Evolutionary conservation across 805 yeast genomes (phyloP).

Genomic region (Hanseniaspora clermontiae): DNA sequence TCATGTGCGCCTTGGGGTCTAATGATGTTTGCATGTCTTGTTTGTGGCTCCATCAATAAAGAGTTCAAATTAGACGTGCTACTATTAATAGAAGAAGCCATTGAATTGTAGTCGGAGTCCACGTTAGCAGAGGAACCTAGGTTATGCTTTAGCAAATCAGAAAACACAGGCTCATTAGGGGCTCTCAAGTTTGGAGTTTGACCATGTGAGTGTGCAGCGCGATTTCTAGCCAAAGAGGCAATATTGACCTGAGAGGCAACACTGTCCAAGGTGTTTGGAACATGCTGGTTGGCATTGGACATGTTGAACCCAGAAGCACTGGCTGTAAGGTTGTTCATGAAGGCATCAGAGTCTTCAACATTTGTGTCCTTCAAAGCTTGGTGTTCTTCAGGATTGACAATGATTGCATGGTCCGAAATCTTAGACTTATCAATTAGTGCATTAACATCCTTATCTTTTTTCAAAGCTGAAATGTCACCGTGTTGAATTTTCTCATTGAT

Average conservation of each 20-base stretch:
- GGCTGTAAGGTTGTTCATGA: conserved; percentile 29
- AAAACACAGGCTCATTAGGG: conserved; percentile 4
- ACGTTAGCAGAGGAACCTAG: conserved; percentile 6
- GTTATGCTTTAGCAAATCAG: conserved; percentile 10
- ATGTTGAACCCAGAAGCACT: conserved; percentile 20
- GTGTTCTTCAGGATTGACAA: conserved; percentile 8
- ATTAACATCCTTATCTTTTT: background rate
- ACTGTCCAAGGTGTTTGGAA: conserved; percentile 17
- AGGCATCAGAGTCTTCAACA: conserved; percentile 22
- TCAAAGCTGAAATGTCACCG: background rate
- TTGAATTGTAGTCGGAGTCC: conserved; percentile 13
- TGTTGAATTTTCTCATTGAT: conserved; percentile 6
- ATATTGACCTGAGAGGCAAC: conserved; percentile 42
- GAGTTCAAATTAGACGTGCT: conserved; percentile 7
- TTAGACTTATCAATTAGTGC: background rate
- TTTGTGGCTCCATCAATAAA: conserved; percentile 1
- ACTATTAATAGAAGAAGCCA: conserved; percentile 11
- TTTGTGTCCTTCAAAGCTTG: background rate
- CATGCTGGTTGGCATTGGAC: conserved; percentile 17
- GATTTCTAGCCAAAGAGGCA: conserved; percentile 24
- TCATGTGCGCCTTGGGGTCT: background rate
- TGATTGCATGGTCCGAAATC: background rate
- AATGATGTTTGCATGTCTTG: background rate
- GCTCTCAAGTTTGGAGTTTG: conserved; percentile 9
- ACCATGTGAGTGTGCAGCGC: conserved; percentile 14